Conservation (phyloP, 768 basidiomycete genomes). For the Trametes maxima region DNA sequence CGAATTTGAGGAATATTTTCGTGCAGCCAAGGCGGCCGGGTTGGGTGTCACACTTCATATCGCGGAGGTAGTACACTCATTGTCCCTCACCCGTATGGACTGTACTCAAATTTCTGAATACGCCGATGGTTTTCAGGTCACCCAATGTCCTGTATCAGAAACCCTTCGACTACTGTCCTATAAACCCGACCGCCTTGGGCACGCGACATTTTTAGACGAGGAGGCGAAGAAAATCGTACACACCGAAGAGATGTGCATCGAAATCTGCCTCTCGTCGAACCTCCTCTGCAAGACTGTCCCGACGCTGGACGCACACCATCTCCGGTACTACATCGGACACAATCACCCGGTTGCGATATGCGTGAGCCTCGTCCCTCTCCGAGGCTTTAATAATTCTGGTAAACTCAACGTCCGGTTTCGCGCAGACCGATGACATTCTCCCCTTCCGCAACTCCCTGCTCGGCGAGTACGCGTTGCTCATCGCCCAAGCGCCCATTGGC, state of each 20-base stretch:
- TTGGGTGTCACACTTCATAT: slow-evolving; percentile 80
- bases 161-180: slow-evolving; percentile 62
- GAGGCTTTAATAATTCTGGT: background rate
- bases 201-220: slow-evolving; percentile 77
- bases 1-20: slow-evolving; percentile 53
- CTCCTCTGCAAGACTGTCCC: slow-evolving; percentile 73
- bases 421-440: slow-evolving; percentile 80
- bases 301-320: slow-evolving; percentile 70
- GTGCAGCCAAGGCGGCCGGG: slow-evolving; percentile 57
- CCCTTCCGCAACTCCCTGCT: slow-evolving; percentile 75
- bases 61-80: slow-evolving; percentile 69
- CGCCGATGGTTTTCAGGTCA: slow-evolving; percentile 39
- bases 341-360: slow-evolving; percentile 77
- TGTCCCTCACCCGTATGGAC: background rate
- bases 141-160: slow-evolving; percentile 53
- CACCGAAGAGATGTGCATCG: slow-evolving; percentile 60
- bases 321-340: slow-evolving; percentile 61
- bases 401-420: background rate
- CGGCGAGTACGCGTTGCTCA: slow-evolving; percentile 78
- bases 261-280: slow-evolving; percentile 84
- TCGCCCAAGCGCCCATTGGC: slow-evolving; percentile 72
- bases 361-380: slow-evolving; percentile 45
- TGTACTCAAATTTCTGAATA: background rate
- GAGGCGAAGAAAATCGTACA: slow-evolving; percentile 59
- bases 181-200: slow-evolving; percentile 70